Evolutionary conservation across 2,329 filamentous ascomycete species (phyloP), one percentile per base, ranked within the genome.

Genomic region (Penicillium sp.): DNA sequence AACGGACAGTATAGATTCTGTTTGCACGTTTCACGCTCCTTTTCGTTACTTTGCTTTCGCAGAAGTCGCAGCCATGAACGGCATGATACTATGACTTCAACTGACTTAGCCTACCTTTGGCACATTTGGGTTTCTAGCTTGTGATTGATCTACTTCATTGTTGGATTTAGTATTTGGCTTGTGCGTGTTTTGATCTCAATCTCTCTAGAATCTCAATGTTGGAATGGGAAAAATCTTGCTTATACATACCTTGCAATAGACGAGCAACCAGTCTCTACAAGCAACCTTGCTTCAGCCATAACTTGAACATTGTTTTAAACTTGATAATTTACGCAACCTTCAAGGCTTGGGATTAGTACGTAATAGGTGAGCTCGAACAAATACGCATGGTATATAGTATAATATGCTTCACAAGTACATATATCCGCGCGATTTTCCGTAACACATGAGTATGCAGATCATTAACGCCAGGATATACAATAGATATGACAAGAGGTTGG

Each of bases 61-160:
- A 31, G 22, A 42, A 42, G 22, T 39, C 22, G n/a, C 9, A n/a
- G 16, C 13, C 29, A 46, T 52, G 19, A 46, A 37, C 45, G 50
- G 24, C 53, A 61, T 51, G 46, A 62, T 33, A 60, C 54, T 27
- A 64, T 49, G 60, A 56, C n/a, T 39, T 44, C 14, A 52, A 37
- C 43, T 44, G 54, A 52, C 33, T 44, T 7, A 22, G 31, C 33
- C 16, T 50, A 42, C 19, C 39, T 3, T 14, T 22, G 39, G 39
- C n/a, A 19, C 39, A 14, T 42, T 21, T 42, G 4, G 14, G 22
- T 22, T 14, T 7, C 19, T 42, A 21, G 39, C 4, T 46, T 47
- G 33, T 50, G 37, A 49, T 26, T 50, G 37, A 49, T 26, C 37
- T 47, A 50, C 26, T 50, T 27, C 24, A 21, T 22, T 14, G 13